phyloP scores from a whole-genome alignment of 2,329 filamentous ascomycete species.

The Penicillium freii region DNA sequence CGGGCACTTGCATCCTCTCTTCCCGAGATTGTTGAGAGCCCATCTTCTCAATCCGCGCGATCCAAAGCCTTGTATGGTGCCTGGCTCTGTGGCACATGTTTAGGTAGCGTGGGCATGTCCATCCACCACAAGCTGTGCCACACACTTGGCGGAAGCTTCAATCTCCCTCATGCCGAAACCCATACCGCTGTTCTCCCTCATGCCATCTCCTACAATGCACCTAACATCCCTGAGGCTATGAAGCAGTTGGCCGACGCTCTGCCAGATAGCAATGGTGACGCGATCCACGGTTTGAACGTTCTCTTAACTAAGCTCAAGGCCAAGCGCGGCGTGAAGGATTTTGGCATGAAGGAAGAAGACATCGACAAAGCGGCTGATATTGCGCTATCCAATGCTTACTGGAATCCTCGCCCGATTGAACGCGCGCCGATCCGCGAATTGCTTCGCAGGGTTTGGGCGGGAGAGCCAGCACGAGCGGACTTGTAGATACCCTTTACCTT shows the following conservation, averaged over 20 bases:
- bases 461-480: constrained; percentile 56
- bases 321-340: constrained; percentile 53
- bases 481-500: constrained; percentile 37
- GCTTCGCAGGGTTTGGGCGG: constrained; percentile 60
- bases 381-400: constrained; percentile 58
- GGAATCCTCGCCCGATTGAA: constrained; percentile 58
- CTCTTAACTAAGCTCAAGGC: constrained; percentile 56
- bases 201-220: constrained; percentile 62
- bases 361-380: constrained; percentile 61
- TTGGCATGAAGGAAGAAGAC: constrained; percentile 60
- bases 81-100: constrained; percentile 62
- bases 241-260: constrained; percentile 53
- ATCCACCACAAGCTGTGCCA: constrained; percentile 69
- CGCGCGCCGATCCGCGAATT: constrained; percentile 54
- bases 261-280: constrained; percentile 58
- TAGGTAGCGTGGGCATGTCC: constrained; percentile 61
- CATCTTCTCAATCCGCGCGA: constrained; percentile 48
- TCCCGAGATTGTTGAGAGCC: constrained; percentile 51
- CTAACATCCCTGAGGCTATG: constrained; percentile 54
- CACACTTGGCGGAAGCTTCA: constrained; percentile 61
- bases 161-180: constrained; percentile 64
- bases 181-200: constrained; percentile 64
- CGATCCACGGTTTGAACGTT: constrained; percentile 57
- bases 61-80: constrained; percentile 60
- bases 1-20: constrained; percentile 54